Conservation (phyloP, 2,329 filamentous ascomycete genomes). For the Scedosporium apiospermum region DNA sequence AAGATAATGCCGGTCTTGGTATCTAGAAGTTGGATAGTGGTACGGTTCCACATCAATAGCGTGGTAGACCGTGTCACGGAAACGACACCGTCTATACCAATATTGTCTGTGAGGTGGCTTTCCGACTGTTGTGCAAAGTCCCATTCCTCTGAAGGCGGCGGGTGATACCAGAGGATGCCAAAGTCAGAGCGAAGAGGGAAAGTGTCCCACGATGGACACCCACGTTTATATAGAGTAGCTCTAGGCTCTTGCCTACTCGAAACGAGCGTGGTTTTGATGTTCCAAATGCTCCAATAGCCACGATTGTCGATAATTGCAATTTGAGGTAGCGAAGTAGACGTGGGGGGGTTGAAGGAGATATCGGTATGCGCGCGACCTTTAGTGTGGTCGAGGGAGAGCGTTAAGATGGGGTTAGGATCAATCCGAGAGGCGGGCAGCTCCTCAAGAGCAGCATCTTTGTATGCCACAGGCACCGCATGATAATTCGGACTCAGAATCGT, state of each 20-base stretch:
- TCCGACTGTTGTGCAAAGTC: not conserved
- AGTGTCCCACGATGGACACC: not conserved
- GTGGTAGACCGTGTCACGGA: slow-evolving; percentile 2
- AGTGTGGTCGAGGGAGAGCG: slow-evolving; percentile 40
- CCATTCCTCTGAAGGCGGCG: not conserved
- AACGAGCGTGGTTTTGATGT: slow-evolving; percentile 16
- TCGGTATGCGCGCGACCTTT: slow-evolving; percentile 50
- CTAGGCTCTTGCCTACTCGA: not conserved
- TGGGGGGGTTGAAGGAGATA: slow-evolving; percentile 51
- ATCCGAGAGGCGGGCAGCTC: slow-evolving; percentile 37
- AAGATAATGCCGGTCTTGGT: not conserved
- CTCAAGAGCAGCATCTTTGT: slow-evolving; percentile 3
- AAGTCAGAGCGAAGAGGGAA: not conserved
- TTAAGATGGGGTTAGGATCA: slow-evolving; percentile 43
- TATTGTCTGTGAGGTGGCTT: not conserved
- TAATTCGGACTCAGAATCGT: slow-evolving; percentile 43
- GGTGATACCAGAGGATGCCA: slow-evolving; percentile 3
- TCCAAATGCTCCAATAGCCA: slow-evolving; percentile 61
- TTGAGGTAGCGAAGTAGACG: slow-evolving; percentile 41
- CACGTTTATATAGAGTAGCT: not conserved
- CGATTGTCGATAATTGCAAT: slow-evolving; percentile 56
- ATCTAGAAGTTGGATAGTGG: slow-evolving; percentile 4
- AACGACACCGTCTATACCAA: not conserved
- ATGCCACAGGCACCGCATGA: slow-evolving; percentile 24
- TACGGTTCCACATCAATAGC: slow-evolving; percentile 8